Base-by-base conservation (phyloP, 2,329 filamentous ascomycete genomes). In the Sphaerostilbella broomeana region DNA sequence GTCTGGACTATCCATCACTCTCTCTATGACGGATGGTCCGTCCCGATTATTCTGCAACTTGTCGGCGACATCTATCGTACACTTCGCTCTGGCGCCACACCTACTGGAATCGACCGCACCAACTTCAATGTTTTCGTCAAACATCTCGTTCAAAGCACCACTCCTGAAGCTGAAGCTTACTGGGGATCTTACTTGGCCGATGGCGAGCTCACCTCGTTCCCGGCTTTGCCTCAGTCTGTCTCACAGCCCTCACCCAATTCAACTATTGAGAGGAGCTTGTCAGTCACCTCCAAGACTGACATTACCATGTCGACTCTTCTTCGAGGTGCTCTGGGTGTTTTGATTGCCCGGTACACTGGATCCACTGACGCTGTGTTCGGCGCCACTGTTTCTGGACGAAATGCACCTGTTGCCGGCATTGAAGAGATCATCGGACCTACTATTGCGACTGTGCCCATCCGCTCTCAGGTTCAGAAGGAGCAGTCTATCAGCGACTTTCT, bases 1-100 rank as follows among this genome's bases (percentile, higher is more conserved):
- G 42, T 51, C 2, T 44, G 45, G 42, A 48, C 46, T 4, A 13
- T 49, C 11, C 48, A 51, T 16, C 48, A 51, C 24, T 40, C 47
- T 3, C 6, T 51, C 0, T 49, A 42, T 10, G 48, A 51, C 20
- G 48, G 43, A 20, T 42, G 38, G 28, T 45, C 46, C 11, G 28
- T 43, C 9, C 38, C 19, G 7, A 22, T 38, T 4, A 35, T 50
- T 7, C 35, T 44, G 17, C 13, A 35, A 12, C 16, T 16, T 19
- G 33, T 35, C 13, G 22, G 26, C 4, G 12, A 22, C 9, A 22
- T 22, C 16, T 35, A 35, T n/a, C 21, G 19, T 18, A 17, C 9
- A 16, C 21, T 16, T 27, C 2, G 2, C 12, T 7, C 25, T 12
- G 8, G 16, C n/a, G 25, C 25, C 25, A 4, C 21, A 11, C n/a